Base-by-base conservation (phyloP, 495 filamentous ascomycete genomes). In the Tuber microsphaerosporum region DNA sequence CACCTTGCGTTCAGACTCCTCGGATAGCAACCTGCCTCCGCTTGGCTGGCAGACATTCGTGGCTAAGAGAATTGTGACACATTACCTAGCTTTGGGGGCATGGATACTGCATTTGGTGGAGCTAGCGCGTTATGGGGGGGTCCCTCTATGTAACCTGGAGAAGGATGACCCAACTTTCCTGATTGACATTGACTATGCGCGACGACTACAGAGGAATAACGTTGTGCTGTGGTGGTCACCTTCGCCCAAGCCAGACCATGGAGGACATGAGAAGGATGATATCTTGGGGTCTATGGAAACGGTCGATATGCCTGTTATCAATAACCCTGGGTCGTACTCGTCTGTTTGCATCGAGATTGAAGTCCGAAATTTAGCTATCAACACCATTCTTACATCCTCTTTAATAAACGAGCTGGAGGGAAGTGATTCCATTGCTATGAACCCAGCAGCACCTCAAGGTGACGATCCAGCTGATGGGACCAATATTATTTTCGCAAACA, bases 141-240 rank as follows among this genome's bases (percentile, higher is more conserved):
- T 98, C 48, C 95, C 95, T 26, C 87, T 99, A 71, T 97, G 95
- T 85, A 98, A 99, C 80, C 85, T 99, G 42, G 96, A 98, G 82
- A 90, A 89, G 68, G 94, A 98, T 78, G 95, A 99, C 81, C 94
- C 95, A 31, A 88, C 92, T 37, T 99, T 93, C 83, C 85, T 98
- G 72, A 98, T 99, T 80, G 95, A 99, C 82, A 89, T 99, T 69
- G 92, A 95, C 4, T 99, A 98, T 84, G 95, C 95, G 1, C 86
- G 95, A 72, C 90, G 96, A 17, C 85, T 99, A 72, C 93, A 95
- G 81, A 90, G 92, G 79, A 97, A 94, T 81, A 94, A 94, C 76
- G 92, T 99, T 9, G 91, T 99, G 22, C 87, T 99, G n/a, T 99
- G 95, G 95, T 99, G 95, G 95, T 97, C 94, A 45, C 87, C 87